Evolutionary conservation across 2,329 filamentous ascomycete species (phyloP), one percentile per base, ranked within the genome.

Genomic region (Colletotrichum spinosum): DNA sequence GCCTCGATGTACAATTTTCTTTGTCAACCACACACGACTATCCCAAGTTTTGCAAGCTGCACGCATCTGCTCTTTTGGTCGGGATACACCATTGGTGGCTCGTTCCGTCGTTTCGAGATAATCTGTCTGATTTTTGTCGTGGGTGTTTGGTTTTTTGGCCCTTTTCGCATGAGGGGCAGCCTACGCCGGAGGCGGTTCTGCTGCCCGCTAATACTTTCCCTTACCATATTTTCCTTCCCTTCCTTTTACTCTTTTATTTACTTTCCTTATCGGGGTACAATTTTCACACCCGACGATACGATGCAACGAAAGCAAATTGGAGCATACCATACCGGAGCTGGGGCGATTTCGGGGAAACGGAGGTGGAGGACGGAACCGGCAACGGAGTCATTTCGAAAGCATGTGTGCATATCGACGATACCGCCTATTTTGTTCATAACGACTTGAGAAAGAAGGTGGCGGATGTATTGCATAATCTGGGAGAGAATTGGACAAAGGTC

Each of bases 261-360:
- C 12, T 42, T 55, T 35, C 17, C 25, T 17, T n/a, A 37, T 17
- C 13, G 44, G 41, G 38, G 12, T 65, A 25, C 25, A 25, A 25
- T 25, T 25, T 5, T 5, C 25, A 25, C 4, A 25, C 25, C 25
- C 48, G 50, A 54, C 58, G 63, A 63, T 39, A 59, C 34, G 66
- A 68, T 48, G 54, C 53, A 48, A 67, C 53, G 66, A 68, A 62
- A 68, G 61, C 50, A 51, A 60, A 60, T 42, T 54, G 64, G 60
- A 59, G 64, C 60, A 67, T 67, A 58, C 48, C 62, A 62, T 10
- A 48, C 44, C 56, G 52, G 52, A 53, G 45, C 62, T 8, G 13
- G 50, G 45, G 35, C 46, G n/a, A 25, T 35, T 1, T 6, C 38
- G 39, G 39, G 33, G 35, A 37, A 4, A 6, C 9, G 13, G 44